These are phyloP conservation scores for Curvularia sp. DNA, from an alignment of 2,329 filamentous ascomycete species.

Conservation along the genomic window DNA sequence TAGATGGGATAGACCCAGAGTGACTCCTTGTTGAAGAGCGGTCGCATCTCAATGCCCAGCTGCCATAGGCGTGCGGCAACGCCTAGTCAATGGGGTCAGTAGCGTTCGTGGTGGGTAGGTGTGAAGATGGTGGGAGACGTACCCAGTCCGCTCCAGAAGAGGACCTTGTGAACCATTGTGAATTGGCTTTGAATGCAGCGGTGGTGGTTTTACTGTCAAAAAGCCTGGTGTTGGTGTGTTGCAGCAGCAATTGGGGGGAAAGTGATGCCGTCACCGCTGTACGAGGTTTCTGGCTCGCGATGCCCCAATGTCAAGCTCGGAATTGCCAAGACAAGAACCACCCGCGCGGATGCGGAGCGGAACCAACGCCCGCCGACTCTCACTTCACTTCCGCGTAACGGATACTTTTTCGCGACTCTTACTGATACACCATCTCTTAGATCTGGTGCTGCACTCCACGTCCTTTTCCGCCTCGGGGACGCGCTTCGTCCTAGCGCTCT, in stretches of 20 bases:
- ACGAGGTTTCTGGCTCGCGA: constrained; percentile 26
- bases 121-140: constrained; percentile 51
- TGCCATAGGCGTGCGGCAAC: constrained; percentile 93
- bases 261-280: constrained; percentile 31
- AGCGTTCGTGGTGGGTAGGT: constrained; percentile 16
- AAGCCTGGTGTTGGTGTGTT: constrained; percentile 15
- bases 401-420: constrained; percentile 9
- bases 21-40: constrained; percentile 82
- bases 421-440: constrained; percentile 4
- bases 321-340: constrained; percentile 22
- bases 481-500: neutral
- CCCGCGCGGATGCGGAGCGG: constrained; percentile 26
- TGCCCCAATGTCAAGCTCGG: constrained; percentile 24
- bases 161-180: constrained; percentile 64
- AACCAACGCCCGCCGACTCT: constrained; percentile 21
- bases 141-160: constrained; percentile 95
- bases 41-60: constrained; percentile 97
- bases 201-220: constrained; percentile 12
- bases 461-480: constrained; percentile 11
- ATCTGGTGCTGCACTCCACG: constrained; percentile 6
- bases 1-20: constrained; percentile 94
- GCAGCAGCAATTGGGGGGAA: constrained; percentile 21
- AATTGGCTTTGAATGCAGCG: neutral
- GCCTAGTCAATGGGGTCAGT: constrained; percentile 63
- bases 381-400: constrained; percentile 11